A percentile compares a stretch with the other conserved stretches of the same genome.
phyloP scores from a whole-genome alignment of 2,329 filamentous ascomycete species.

The Ceratocystis papillata region DNA sequence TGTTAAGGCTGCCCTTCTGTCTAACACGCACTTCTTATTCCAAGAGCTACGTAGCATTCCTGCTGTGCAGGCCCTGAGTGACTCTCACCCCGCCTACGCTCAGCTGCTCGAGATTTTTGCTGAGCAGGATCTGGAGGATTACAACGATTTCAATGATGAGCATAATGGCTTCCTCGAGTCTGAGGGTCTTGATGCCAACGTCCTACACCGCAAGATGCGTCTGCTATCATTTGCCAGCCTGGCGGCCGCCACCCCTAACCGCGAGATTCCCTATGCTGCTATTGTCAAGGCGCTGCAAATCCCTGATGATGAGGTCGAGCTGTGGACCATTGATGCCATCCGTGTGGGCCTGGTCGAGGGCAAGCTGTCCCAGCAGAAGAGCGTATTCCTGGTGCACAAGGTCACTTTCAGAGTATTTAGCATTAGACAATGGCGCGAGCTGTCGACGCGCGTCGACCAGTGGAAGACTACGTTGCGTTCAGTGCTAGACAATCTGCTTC shows the following conservation, averaged over 20 bases:
- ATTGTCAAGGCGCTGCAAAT: constrained; percentile 82
- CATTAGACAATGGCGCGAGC: constrained; percentile 96
- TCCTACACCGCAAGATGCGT: constrained; percentile 88
- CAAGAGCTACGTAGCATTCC: constrained; percentile 72
- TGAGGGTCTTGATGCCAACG: constrained; percentile 58
- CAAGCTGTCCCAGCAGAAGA: constrained; percentile 84
- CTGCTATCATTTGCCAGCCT: constrained; percentile 85
- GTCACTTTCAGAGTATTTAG: constrained; percentile 94
- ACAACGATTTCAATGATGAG: constrained; percentile 88
- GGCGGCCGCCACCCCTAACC: constrained; percentile 69
- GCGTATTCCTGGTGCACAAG: constrained; percentile 90
- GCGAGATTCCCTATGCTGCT: constrained; percentile 76
- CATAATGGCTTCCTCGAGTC: constrained; percentile 76
- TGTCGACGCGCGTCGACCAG: constrained; percentile 78
- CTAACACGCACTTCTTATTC: constrained; percentile 55
- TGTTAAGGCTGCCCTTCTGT: constrained; percentile 43
- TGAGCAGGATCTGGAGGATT: constrained; percentile 87
- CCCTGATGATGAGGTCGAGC: constrained; percentile 73
- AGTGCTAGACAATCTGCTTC: constrained; percentile 66
- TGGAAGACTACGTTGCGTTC: constrained; percentile 75
- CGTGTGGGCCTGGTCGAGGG: constrained; percentile 91
- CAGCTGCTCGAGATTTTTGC: constrained; percentile 94
- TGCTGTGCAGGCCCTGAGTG: constrained; percentile 74
- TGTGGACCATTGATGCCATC: constrained; percentile 98
- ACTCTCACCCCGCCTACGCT: constrained; percentile 73